phyloP scores from a whole-genome alignment of 176 grass and related monocot species.

The Oryza glaberrima region DNA sequence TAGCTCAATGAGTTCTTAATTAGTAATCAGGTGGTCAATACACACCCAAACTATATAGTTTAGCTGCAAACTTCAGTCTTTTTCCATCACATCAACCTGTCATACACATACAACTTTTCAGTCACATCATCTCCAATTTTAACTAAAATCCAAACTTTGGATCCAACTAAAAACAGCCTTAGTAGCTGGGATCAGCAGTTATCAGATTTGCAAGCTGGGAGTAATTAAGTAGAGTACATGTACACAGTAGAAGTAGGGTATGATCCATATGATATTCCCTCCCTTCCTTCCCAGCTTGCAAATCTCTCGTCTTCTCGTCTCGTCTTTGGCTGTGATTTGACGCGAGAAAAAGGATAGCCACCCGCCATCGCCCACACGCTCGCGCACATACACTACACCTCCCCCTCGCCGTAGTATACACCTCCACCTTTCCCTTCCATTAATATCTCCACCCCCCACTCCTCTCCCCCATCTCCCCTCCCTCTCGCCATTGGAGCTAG shows the following conservation, averaged over 20 bases:
- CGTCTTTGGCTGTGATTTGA: conserved; percentile 74
- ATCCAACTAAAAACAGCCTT: too few relatives aligned
- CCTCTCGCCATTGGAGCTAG: conserved; percentile 35
- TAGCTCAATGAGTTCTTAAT: too few relatives aligned
- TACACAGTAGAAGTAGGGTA: background rate
- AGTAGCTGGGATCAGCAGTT: too few relatives aligned
- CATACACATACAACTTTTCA: too few relatives aligned
- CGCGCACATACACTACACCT: background rate
- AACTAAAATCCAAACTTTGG: too few relatives aligned
- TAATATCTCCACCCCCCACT: conserved; percentile 21
- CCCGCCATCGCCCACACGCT: conserved; percentile 56
- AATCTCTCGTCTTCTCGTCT: background rate
- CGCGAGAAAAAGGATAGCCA: conserved; percentile 80
- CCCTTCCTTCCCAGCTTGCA: background rate
- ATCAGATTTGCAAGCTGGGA: too few relatives aligned
- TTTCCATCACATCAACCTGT: too few relatives aligned
- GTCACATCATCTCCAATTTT: too few relatives aligned
- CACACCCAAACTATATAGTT: too few relatives aligned
- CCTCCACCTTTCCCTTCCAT: conserved; percentile 37
- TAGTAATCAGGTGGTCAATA: too few relatives aligned
- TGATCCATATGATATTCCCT: background rate
- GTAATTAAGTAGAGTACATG: background rate
- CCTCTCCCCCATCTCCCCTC: background rate
- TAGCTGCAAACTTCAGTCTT: too few relatives aligned
- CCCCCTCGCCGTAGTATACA: background rate